These are phyloP conservation scores for Manihot esculenta DNA, from an alignment of 441 rosid genomes.

Conservation along the genomic window DNA sequence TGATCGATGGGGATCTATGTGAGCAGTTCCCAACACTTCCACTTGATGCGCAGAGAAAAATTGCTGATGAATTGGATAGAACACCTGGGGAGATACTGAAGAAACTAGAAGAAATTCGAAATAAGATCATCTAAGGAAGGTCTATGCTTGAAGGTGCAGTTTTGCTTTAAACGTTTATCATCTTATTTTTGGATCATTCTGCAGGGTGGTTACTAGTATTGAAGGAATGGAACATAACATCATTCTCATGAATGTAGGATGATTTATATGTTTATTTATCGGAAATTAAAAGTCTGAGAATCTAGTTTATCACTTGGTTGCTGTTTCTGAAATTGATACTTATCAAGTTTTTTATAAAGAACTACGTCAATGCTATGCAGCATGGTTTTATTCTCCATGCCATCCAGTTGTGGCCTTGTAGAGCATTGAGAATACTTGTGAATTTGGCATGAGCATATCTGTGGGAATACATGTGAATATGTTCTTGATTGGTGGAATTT, in stretches of 20 bases:
- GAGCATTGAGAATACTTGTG: too few species aligned
- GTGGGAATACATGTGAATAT: background rate
- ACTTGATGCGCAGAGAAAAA: slow-evolving; percentile 80
- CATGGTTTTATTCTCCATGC: too few species aligned
- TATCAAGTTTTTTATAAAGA: too few species aligned
- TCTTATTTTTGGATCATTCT: background rate
- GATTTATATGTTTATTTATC: background rate
- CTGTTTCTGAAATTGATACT: too few species aligned
- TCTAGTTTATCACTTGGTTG: background rate
- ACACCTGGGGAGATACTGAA: slow-evolving; percentile 95
- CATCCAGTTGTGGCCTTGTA: background rate
- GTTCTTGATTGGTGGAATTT: background rate
- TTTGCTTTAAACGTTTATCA: slow-evolving; percentile 5
- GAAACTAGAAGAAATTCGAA: slow-evolving; percentile 91
- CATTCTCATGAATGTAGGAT: background rate
- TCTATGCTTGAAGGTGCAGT: slow-evolving; percentile 28
- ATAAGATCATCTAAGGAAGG: slow-evolving; percentile 59
- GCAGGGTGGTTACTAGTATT: background rate
- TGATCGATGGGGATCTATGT: slow-evolving; percentile 95
- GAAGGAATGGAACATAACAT: background rate
- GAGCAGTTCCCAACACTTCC: slow-evolving; percentile 95
- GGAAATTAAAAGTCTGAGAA: background rate
- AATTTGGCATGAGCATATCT: background rate
- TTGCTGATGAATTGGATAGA: slow-evolving; percentile 93
- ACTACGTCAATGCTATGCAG: too few species aligned